Conservation (phyloP, 805 yeast species). For the Candida krabiensis region DNA sequence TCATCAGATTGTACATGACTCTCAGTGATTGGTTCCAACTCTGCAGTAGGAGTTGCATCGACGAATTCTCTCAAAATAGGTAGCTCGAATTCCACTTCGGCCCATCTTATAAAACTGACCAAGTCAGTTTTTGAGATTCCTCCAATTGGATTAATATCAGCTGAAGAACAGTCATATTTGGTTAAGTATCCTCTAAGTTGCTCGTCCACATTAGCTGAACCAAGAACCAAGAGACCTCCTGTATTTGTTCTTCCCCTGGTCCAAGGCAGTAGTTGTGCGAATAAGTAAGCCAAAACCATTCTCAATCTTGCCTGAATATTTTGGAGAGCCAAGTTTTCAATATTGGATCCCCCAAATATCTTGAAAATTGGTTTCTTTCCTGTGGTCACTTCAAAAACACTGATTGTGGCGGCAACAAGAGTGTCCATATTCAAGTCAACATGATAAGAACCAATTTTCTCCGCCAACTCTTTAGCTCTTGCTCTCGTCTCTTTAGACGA, state of each 20-base stretch:
- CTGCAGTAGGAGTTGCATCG: slow-evolving; percentile 96
- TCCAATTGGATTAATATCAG: slow-evolving; percentile 98
- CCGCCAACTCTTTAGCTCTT: slow-evolving; percentile 77
- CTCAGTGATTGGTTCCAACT: slow-evolving; percentile 92
- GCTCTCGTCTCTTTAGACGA: slow-evolving; percentile 84
- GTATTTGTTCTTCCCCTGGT: slow-evolving; percentile 66
- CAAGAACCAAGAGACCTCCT: slow-evolving; percentile 86
- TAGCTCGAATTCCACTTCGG: slow-evolving; percentile 63
- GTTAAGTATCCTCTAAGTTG: slow-evolving; percentile 94
- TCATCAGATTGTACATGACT: slow-evolving; percentile 95
- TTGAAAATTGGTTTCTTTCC: slow-evolving; percentile 87
- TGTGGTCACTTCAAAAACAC: slow-evolving; percentile 82
- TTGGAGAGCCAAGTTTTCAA: slow-evolving; percentile 92
- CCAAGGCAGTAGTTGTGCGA: slow-evolving; percentile 97
- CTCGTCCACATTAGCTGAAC: slow-evolving; percentile 97
- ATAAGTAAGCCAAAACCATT: slow-evolving; percentile 90
- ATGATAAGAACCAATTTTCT: slow-evolving; percentile 82
- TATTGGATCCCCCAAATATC: slow-evolving; percentile 89
- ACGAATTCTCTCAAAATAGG: slow-evolving; percentile 79
- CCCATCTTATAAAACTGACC: slow-evolving; percentile 81
- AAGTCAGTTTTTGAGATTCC: slow-evolving; percentile 95
- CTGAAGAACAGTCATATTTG: slow-evolving; percentile 95
- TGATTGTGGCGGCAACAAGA: slow-evolving; percentile 69
- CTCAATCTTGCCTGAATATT: slow-evolving; percentile 95
- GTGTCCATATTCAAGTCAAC: slow-evolving; percentile 90